Evolutionary conservation across 2,329 filamentous ascomycete species (phyloP), one percentile per base, ranked within the genome.

Genomic region (Stemphylium beticola): DNA sequence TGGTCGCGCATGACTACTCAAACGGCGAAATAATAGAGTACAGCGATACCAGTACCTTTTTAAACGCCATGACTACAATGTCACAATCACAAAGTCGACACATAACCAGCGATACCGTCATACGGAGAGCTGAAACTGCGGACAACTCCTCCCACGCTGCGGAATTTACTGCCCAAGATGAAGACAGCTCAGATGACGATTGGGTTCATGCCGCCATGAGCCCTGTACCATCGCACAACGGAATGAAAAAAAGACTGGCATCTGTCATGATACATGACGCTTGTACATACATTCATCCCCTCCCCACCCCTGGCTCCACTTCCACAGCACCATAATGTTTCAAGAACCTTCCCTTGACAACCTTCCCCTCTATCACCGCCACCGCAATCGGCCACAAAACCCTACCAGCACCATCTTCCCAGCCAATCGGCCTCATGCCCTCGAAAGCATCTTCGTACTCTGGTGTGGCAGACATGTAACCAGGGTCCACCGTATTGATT

Each of bases 261-360:
- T 3, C 20, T 22, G 20, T 22, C 6, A 22, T 22, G 20, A 22
- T 22, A 22, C 4, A 22, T 22, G 20, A 3, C 20, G 20, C 20
- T 22, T 22, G 6, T 22, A 22, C 20, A 12, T 14, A 42, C 39
- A 14, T 45, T 41, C 26, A 44, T 31, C 53, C 44, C 15, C 57
- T 57, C 7, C 53, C 54, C 20, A 38, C 47, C 4, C 46, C 49
- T 26, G 56, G 51, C 20, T 64, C 51, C 10, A 53, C 45, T 17
- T 57, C 47, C 9, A 61, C 51, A 37, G 41, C 55, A 6, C 60
- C 53, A 45, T 59, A 56, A 31, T 64, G 60, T 34, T 61, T 62
- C 53, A 61, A 47, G 29, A 58, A 50, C 14, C 57, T 44, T 4
- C 55, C 49, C 38, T 53, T 55, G 17, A 61, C n/a, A 18, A 43